phyloP scores from a whole-genome alignment of 768 basidiomycete species.

The Suillus luteus region DNA sequence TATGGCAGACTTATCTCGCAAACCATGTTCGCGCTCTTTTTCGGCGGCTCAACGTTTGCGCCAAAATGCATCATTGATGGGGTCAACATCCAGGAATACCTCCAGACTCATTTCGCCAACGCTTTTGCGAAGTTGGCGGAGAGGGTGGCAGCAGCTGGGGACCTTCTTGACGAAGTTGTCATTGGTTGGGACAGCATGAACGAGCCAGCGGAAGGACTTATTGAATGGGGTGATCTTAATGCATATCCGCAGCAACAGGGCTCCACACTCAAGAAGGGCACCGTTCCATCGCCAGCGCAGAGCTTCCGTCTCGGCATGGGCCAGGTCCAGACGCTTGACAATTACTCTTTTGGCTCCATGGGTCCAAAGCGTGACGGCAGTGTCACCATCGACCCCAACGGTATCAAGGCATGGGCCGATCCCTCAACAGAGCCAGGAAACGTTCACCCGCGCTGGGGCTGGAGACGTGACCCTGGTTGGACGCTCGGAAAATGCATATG shows the following conservation, averaged over 20 bases:
- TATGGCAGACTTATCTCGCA: conserved; percentile 87
- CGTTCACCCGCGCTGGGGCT: conserved; percentile 74
- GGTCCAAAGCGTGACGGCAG: conserved; percentile 76
- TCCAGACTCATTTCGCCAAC: conserved; percentile 73
- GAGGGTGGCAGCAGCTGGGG: conserved; percentile 71
- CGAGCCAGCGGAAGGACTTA: conserved; percentile 84
- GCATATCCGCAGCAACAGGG: conserved; percentile 66
- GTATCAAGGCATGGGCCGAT: conserved; percentile 75
- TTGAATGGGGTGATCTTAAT: conserved; percentile 69
- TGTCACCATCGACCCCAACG: conserved; percentile 85
- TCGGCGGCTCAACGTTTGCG: conserved; percentile 85
- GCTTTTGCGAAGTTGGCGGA: conserved; percentile 80
- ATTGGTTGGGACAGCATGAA: conserved; percentile 98
- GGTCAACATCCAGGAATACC: conserved; percentile 88
- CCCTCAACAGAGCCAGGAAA: conserved; percentile 52
- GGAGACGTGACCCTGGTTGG: conserved; percentile 77
- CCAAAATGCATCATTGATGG: conserved; percentile 91
- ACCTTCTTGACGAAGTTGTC: conserved; percentile 80
- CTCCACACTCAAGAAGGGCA: conserved; percentile 80
- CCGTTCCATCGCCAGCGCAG: conserved; percentile 84
- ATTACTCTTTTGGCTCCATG: conserved; percentile 76
- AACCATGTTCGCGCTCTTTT: conserved; percentile 94
- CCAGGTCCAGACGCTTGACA: conserved; percentile 73
- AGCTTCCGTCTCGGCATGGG: conserved; percentile 90
- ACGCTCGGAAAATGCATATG: conserved; percentile 78